These are phyloP conservation scores for Nemophila menziesii DNA, from an alignment of 257 asterid species.

Conservation along the genomic window DNA sequence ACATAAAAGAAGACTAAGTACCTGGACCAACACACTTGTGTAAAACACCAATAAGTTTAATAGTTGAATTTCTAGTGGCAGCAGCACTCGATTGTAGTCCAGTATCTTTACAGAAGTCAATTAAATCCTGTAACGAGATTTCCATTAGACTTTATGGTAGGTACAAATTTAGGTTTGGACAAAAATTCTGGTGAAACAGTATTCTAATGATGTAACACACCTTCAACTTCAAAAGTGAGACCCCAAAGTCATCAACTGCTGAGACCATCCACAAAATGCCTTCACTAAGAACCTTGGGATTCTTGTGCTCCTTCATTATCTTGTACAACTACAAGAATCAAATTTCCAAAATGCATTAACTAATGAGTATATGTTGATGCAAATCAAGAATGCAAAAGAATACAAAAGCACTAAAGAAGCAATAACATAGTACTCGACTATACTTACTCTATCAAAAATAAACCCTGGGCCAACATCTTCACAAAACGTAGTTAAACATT, in stretches of 20 bases:
- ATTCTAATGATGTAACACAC: constrained; percentile 19
- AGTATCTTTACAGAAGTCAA: constrained; percentile 92
- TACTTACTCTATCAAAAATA: constrained; percentile 81
- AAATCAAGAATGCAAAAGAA: not conserved
- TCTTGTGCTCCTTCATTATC: constrained; percentile 97
- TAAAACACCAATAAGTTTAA: constrained; percentile 72
- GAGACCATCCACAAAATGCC: constrained; percentile 94
- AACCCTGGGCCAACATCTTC: constrained; percentile 98
- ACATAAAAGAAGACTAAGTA: constrained; percentile 25
- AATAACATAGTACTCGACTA: not conserved
- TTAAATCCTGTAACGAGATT: constrained; percentile 56
- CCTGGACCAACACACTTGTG: constrained; percentile 99
- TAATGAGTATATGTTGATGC: not conserved
- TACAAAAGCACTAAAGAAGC: not conserved
- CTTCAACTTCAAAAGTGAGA: constrained; percentile 73
- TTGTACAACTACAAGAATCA: constrained; percentile 53
- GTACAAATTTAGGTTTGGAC: constrained; percentile 1
- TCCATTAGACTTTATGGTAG: not conserved
- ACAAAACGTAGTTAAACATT: constrained; percentile 83
- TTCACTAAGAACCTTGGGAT: constrained; percentile 97
- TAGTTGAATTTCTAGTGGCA: constrained; percentile 88
- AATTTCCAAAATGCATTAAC: constrained; percentile 1
- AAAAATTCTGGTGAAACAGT: not conserved
- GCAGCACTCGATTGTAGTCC: constrained; percentile 99
- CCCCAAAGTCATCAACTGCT: constrained; percentile 85